Conservation (phyloP, 345 rosid species). For the Euphorbia tirucalli region DNA sequence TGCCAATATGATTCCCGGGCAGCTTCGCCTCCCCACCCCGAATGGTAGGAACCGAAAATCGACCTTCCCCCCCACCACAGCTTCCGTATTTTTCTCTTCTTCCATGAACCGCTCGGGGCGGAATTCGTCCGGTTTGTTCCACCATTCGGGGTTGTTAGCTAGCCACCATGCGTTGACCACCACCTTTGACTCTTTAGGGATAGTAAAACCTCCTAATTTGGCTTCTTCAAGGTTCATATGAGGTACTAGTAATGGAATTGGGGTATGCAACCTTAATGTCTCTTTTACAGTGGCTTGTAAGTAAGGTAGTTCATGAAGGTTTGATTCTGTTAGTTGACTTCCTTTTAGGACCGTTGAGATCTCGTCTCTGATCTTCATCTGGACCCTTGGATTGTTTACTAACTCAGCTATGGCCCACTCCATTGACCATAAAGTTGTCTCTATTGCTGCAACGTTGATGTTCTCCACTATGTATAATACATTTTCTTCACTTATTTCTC, state of each 20-base stretch:
- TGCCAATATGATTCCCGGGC: conserved; percentile 61
- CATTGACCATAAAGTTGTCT: conserved; percentile 68
- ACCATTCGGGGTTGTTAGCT: conserved; percentile 57
- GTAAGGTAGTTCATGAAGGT: conserved; percentile 42
- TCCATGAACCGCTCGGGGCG: conserved; percentile 57
- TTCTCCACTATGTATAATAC: conserved; percentile 67
- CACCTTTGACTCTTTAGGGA: conserved; percentile 59
- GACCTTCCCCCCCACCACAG: conserved; percentile 50
- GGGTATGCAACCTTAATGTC: conserved; percentile 51
- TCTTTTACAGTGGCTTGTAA: conserved; percentile 59
- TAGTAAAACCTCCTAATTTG: conserved; percentile 47
- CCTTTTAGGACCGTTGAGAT: conserved; percentile 37
- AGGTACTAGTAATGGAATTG: conserved; percentile 61
- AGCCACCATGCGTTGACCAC: conserved; percentile 71
- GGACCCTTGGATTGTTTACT: conserved; percentile 53
- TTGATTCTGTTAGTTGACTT: conserved; percentile 39
- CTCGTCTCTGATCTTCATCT: conserved; percentile 46
- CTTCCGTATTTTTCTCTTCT: conserved; percentile 40
- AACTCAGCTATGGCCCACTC: conserved; percentile 72
- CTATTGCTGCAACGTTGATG: conserved; percentile 70
- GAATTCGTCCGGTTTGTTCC: conserved; percentile 50
- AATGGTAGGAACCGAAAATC: conserved; percentile 61
- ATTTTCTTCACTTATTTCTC: conserved; percentile 58
- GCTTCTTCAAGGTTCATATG: conserved; percentile 69
- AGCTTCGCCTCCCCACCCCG: conserved; percentile 59